Evolutionary conservation across 805 yeast genomes (phyloP), one percentile per base, ranked within the genome.

Genomic region (Yamadazyma tumulicola): DNA sequence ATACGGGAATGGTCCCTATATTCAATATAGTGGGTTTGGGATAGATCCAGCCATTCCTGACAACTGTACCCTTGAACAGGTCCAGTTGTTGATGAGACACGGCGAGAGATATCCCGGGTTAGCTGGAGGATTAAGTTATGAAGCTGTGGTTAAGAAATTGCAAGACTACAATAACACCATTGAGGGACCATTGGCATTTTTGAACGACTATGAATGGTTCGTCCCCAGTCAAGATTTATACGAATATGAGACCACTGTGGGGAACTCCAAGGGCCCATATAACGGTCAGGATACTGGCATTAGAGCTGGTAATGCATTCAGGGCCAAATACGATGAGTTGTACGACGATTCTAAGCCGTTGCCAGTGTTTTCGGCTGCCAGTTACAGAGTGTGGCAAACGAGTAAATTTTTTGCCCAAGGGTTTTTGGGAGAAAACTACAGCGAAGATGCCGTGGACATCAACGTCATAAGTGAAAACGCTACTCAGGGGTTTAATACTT

Each of bases 51-150:
- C 61, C 7, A 44, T 64, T 1, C 81, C 83, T n/a, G 61, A 55
- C 6, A 63, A 62, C 29, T 79, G 85, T 55, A 48, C 56, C 5
- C 63, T 79, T 36, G 75, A 75, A 46, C 91, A 83, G 55, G 85
- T 82, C 7, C 87, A 81, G 45, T 58, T 83, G 15, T 59, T 82
- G 33, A 77, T 79, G 46, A 72, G 95, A 50, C 94, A 86, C 51
- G 94, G 91, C 14, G 93, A 85, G 55, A 65, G 95, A 44, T 83
- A 67, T 49, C 67, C 71, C 6, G 53, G 66, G n/a, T 48, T 44
- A 20, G 39, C 52, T 18, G 47, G 40, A 19, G 69, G 69, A 6
- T 48, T 45, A 26, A 16, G 27, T 7, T 51, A 52, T 25, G 61
- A 63, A 39, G 48, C 49, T 7, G 39, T 62, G 18, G 41, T 46